A percentile compares a stretch with the other conserved stretches of the same genome.
Conservation (phyloP, 2,329 filamentous ascomycete genomes). For the Colletotrichum simmondsii region DNA sequence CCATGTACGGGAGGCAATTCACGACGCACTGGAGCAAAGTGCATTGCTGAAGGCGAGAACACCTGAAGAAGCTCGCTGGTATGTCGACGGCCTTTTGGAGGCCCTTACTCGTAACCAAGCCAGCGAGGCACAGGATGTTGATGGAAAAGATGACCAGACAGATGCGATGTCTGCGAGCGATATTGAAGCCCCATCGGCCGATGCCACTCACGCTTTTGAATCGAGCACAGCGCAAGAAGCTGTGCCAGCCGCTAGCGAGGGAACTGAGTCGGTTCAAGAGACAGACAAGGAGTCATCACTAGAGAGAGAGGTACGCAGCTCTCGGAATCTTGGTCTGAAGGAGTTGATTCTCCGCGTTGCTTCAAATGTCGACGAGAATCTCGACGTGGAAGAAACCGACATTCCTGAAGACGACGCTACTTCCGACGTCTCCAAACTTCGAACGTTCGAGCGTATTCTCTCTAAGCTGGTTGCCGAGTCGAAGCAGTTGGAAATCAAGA, state of each 20-base stretch:
- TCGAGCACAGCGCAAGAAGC: not conserved
- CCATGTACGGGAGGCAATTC: constrained; percentile 64
- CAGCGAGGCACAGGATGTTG: constrained; percentile 24
- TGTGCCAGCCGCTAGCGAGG: not conserved
- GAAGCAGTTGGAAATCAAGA: not conserved
- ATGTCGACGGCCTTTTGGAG: constrained; percentile 62
- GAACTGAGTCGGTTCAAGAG: not conserved
- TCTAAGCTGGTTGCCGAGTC: constrained; percentile 54
- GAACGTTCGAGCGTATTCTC: constrained; percentile 63
- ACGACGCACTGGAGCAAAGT: constrained; percentile 65
- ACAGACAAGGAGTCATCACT: not conserved
- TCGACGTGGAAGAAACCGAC: constrained; percentile 35
- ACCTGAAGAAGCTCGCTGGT: constrained; percentile 56
- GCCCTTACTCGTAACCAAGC: constrained; percentile 52
- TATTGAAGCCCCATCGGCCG: not conserved
- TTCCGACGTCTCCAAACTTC: constrained; percentile 51
- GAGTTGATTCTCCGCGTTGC: constrained; percentile 65
- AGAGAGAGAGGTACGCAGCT: constrained; percentile 7
- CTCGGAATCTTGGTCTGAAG: constrained; percentile 45
- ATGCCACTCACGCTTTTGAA: not conserved
- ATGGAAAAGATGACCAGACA: constrained; percentile 48
- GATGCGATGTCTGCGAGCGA: not conserved
- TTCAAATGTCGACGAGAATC: constrained; percentile 52
- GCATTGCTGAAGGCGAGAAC: constrained; percentile 60
- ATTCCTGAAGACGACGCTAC: constrained; percentile 39